These are phyloP conservation scores for Yamadazyma buinensis DNA, from an alignment of 1,139 yeast species.

Conservation along the genomic window DNA sequence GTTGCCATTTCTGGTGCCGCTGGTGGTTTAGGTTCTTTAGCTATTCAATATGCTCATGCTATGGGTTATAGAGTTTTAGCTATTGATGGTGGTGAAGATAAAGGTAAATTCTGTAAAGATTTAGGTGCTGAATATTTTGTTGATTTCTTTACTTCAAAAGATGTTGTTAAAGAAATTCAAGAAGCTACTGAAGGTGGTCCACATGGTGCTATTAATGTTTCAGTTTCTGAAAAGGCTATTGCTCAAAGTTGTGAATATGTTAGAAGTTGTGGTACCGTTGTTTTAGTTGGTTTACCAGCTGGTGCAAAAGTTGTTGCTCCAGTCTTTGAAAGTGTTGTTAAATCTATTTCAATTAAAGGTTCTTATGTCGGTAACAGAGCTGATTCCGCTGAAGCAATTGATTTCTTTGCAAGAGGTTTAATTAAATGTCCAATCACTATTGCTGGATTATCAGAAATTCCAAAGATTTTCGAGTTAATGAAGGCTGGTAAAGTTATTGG, in stretches of 20 bases:
- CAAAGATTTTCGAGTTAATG: constrained; percentile 62
- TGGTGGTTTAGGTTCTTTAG: constrained; percentile 76
- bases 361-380: constrained; percentile 82
- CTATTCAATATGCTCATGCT: constrained; percentile 70
- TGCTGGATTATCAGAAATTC: constrained; percentile 64
- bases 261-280: constrained; percentile 68
- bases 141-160: constrained; percentile 59
- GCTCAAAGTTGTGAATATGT: constrained; percentile 61
- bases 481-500: constrained; percentile 69
- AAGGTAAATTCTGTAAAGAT: constrained; percentile 50
- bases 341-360: constrained; percentile 61
- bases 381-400: constrained; percentile 72
- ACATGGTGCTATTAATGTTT: constrained; percentile 71
- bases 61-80: constrained; percentile 73
- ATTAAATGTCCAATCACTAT: constrained; percentile 68
- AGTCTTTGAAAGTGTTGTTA: constrained; percentile 64
- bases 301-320: constrained; percentile 62
- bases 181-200: constrained; percentile 73
- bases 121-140: constrained; percentile 68
- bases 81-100: constrained; percentile 73
- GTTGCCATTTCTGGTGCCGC: constrained; percentile 77
- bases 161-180: constrained; percentile 52
- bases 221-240: constrained; percentile 67
- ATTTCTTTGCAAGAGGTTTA: constrained; percentile 67
- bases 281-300: constrained; percentile 73